Evolutionary conservation across 2,329 filamentous ascomycete genomes (phyloP).

Genomic region (Penicillium thymicola): DNA sequence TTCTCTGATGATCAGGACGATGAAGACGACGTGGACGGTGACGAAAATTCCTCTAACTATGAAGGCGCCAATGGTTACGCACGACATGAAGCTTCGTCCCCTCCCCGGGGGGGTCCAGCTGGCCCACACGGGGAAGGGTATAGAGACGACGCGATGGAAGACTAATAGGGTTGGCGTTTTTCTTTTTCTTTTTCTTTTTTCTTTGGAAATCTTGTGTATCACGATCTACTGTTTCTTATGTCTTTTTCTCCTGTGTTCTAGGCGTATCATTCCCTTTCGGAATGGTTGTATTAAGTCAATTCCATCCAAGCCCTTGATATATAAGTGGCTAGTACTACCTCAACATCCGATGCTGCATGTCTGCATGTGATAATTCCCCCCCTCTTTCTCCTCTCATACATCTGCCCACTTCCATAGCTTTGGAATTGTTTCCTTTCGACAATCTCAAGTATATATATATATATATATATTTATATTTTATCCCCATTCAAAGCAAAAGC

Average conservation of each 20-base stretch:
- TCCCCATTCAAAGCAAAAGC: background rate
- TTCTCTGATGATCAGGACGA: conserved; percentile 36
- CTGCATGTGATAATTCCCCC: conserved; percentile 5
- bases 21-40: conserved; percentile 25
- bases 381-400: conserved; percentile 2
- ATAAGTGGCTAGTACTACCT: background rate
- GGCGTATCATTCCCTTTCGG: background rate
- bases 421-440: background rate
- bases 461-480: background rate
- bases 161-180: conserved; percentile 14
- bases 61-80: conserved; percentile 34
- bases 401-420: background rate
- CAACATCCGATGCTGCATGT: conserved; percentile 2
- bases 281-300: conserved; percentile 1
- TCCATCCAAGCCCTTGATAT: background rate
- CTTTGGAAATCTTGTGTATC: conserved; percentile 8
- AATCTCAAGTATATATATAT: background rate
- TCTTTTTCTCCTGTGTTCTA: conserved; percentile 2
- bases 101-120: conserved; percentile 17
- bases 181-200: background rate
- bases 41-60: conserved; percentile 34
- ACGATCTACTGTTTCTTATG: conserved; percentile 9
- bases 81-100: conserved; percentile 33
- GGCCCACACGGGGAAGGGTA: conserved; percentile 22
- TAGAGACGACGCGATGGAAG: conserved; percentile 31